phyloP scores from a whole-genome alignment of 768 basidiomycete species.

The Russula dissimulans region DNA sequence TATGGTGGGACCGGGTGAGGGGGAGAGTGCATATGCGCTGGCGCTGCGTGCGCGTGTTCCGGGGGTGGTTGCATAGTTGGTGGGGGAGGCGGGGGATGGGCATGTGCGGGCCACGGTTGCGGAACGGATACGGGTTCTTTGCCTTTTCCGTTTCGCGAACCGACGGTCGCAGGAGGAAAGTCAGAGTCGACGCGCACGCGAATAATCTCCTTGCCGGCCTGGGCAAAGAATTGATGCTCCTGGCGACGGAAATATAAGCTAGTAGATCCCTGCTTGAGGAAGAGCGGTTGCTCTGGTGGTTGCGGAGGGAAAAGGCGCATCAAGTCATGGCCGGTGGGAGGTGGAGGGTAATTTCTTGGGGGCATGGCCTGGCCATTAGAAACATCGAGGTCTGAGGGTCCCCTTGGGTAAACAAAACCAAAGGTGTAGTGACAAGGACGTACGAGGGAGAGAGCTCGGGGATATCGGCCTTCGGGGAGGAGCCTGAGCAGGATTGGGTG shows the following conservation, averaged over 20 bases:
- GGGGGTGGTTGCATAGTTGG: slow-evolving; percentile 14
- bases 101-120: slow-evolving; percentile 8
- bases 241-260: slow-evolving; percentile 66
- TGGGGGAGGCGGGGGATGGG: slow-evolving; percentile 24
- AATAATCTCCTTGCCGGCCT: slow-evolving; percentile 69
- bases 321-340: slow-evolving; percentile 73
- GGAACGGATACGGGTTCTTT: slow-evolving; percentile 9
- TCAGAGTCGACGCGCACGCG: slow-evolving; percentile 67
- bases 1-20: slow-evolving; percentile 25
- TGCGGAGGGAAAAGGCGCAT: slow-evolving; percentile 78
- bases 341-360: slow-evolving; percentile 58
- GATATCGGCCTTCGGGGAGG: slow-evolving; percentile 17
- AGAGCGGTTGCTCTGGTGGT: slow-evolving; percentile 44
- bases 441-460: slow-evolving; percentile 18
- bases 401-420: neutral
- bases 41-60: slow-evolving; percentile 12
- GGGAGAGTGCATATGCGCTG: slow-evolving; percentile 16
- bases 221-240: slow-evolving; percentile 74
- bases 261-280: slow-evolving; percentile 55
- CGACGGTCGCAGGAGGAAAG: slow-evolving; percentile 24
- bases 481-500: slow-evolving; percentile 2
- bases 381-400: slow-evolving; percentile 51
- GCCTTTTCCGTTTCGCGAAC: slow-evolving; percentile 16
- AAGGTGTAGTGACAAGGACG: neutral
- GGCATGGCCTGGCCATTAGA: slow-evolving; percentile 40